A percentile compares a stretch with the other conserved stretches of the same genome.
Evolutionary conservation across 129 eudicot species (phyloP).

Genomic region (Saposhnikovia divaricata): DNA sequence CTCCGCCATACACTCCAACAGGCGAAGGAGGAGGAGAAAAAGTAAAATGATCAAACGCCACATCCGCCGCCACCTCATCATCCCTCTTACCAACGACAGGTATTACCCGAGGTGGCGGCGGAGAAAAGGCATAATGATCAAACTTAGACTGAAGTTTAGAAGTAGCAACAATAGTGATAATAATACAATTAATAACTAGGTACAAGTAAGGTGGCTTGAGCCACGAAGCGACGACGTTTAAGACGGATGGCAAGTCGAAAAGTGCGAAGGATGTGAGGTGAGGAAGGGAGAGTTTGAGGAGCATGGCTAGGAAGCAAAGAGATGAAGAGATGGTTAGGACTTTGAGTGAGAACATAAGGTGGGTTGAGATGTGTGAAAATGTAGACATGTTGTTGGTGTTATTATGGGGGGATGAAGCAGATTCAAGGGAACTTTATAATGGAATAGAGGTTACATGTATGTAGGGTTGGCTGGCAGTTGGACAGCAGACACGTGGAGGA

Average conservation of each 20-base stretch:
- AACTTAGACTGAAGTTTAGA: slow-evolving; percentile 17
- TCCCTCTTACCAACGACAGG: neutral
- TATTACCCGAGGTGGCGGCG: neutral
- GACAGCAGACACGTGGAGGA: neutral
- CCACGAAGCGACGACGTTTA: slow-evolving; percentile 10
- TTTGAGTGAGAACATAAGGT: slow-evolving; percentile 6
- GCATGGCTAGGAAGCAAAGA: neutral
- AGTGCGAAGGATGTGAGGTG: neutral
- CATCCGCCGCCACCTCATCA: neutral
- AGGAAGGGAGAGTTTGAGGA: slow-evolving; percentile 3
- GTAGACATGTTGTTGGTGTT: neutral
- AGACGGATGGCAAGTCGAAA: slow-evolving; percentile 3
- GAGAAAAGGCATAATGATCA: slow-evolving; percentile 2
- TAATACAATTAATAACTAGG: slow-evolving; percentile 22
- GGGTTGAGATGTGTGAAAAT: neutral
- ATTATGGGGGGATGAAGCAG: too few relatives aligned
- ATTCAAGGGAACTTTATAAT: neutral
- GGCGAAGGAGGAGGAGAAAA: neutral
- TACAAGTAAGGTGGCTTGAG: slow-evolving; percentile 24
- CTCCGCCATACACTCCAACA: too few relatives aligned
- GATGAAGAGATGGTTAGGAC: neutral
- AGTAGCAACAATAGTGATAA: slow-evolving; percentile 23
- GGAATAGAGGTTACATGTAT: too few relatives aligned
- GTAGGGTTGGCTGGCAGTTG: neutral
- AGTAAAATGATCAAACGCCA: neutral